Base-by-base conservation (phyloP, 352 stramenopile genomes). In the Globisporangium irregulare region DNA sequence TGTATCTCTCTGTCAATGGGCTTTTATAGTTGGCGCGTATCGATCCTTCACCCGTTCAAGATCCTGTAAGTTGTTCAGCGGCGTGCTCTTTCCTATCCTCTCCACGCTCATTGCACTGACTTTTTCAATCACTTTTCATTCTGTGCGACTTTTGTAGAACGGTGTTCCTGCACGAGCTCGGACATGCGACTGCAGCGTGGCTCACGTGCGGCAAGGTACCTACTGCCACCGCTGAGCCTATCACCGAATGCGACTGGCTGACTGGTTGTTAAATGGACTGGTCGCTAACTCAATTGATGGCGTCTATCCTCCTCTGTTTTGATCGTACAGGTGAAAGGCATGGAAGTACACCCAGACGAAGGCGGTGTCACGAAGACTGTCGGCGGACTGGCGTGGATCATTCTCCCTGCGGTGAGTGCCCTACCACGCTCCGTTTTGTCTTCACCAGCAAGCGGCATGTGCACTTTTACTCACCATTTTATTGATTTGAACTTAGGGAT, bases 281-380 rank as follows among this genome's bases (percentile, higher is more conserved):
- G 20, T 53, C 25, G 5, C 22, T 60, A 43, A 60, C 25, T 43
- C 29, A 46, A 46, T 24, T 8, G 7, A n/a, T 29, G 50, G 38
- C 38, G 38, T 6, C 38, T 20, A 46, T 46, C 2, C n/a, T 24
- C n/a, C 41, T 14, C 14, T 20, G 54, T 1, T 59, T 12, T 3
- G 18, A 15, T 20, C 9, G 12, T 66, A 12, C 64, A 90, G 80
- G 88, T 96, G 43, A 91, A 84, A 70, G 84, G 88, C 48, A 97
- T 97, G 88, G 87, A 97, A 68, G 89, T 97, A 59, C 86, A 96
- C 57, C 87, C 85, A 41, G 85, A 97, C 56, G 89, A 97, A 81
- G 89, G 89, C 29, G 89, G 89, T 56, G 87, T 94, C 62, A 97
- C 89, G 51, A 95, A 93, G 66, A 92, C 83, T 20, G 75, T 87